phyloP scores from a whole-genome alignment of 108 stramenopile species.

The Schizochytrium sp. region DNA sequence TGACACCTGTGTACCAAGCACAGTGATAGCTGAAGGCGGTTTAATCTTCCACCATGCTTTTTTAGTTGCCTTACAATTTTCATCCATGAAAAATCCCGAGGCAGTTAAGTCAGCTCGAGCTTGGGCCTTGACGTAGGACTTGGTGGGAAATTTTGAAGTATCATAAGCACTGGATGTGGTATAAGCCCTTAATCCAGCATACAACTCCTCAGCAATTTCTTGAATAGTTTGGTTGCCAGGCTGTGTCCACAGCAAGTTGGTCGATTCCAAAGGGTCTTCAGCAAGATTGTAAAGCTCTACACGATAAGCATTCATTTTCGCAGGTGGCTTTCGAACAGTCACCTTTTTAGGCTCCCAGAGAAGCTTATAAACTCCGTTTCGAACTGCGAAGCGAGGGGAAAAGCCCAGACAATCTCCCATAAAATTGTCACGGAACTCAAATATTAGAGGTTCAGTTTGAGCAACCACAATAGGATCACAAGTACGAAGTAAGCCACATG shows the following conservation, averaged over 20 bases:
- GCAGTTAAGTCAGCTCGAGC: background rate
- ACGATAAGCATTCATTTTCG: background rate
- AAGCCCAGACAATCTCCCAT: slow-evolving; percentile 25
- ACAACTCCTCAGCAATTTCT: background rate
- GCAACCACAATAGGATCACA: background rate
- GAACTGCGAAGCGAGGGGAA: slow-evolving; percentile 43
- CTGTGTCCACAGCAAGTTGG: slow-evolving; percentile 18
- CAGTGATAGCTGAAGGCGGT: background rate
- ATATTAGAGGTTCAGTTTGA: background rate
- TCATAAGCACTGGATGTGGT: background rate
- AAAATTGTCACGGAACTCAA: slow-evolving; percentile 15
- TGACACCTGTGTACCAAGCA: background rate
- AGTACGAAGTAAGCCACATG: background rate
- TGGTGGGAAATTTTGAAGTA: background rate
- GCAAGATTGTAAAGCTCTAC: slow-evolving; percentile 23
- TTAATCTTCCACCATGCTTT: background rate
- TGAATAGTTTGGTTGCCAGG: background rate
- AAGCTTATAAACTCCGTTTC: slow-evolving; percentile 25
- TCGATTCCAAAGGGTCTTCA: slow-evolving; percentile 8
- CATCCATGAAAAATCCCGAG: background rate
- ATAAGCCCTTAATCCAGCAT: background rate
- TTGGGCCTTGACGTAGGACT: background rate
- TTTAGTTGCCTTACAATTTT: background rate
- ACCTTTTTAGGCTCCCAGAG: slow-evolving; percentile 30
- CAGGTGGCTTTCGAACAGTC: background rate